Percentiles rank a stretch among this genome's conserved stretches.
phyloP scores from a whole-genome alignment of 2,329 filamentous ascomycete genomes.

The Colletotrichum eremochloae region DNA sequence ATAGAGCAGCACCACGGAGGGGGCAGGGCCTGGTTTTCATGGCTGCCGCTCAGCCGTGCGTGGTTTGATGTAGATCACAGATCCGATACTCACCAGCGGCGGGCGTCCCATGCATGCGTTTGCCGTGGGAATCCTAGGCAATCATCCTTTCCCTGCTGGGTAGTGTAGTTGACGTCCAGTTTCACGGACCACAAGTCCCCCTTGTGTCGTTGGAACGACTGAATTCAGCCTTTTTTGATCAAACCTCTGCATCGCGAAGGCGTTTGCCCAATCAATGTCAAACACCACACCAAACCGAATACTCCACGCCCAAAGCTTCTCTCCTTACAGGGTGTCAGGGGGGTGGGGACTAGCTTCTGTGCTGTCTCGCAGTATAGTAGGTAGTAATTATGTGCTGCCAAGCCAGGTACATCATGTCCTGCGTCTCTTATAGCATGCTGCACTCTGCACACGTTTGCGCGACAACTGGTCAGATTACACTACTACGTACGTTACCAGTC shows the following conservation, averaged over 20 bases:
- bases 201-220: neutral
- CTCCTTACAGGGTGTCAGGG: neutral
- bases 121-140: neutral
- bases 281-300: slow-evolving; percentile 4
- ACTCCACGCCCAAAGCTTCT: slow-evolving; percentile 9
- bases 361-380: neutral
- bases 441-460: neutral
- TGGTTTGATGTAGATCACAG: neutral
- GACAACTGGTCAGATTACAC: neutral
- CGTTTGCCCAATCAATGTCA: neutral
- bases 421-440: neutral
- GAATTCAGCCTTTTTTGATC: neutral
- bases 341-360: neutral
- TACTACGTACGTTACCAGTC: neutral
- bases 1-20: neutral
- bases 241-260: neutral
- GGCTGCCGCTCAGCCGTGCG: neutral
- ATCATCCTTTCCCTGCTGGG: neutral
- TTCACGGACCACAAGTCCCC: neutral
- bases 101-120: neutral
- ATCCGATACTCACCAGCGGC: neutral
- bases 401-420: neutral
- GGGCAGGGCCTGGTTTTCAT: neutral
- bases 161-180: neutral
- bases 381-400: neutral